Percentiles rank a stretch among this genome's conserved stretches.
phyloP scores from a whole-genome alignment of 2,329 filamentous ascomycete species.

The Phyllosticta citriasiana region DNA sequence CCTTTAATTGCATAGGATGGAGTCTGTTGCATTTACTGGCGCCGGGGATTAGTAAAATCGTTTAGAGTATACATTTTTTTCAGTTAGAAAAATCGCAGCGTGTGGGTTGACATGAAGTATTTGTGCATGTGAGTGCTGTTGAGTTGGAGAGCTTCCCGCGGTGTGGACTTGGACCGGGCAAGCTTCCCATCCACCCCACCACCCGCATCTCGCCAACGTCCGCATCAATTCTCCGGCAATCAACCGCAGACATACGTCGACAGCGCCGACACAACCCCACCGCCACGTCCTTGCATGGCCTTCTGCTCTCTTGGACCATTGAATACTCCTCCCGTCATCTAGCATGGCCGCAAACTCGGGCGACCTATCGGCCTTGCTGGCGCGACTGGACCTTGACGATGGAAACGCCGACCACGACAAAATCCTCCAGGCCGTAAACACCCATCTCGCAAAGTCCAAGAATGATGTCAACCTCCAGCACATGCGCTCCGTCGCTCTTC shows the following conservation, averaged over 20 bases:
- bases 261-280: conserved; percentile 1
- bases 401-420: conserved; percentile 56
- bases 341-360: conserved; percentile 30
- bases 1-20: conserved; percentile 21
- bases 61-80: background rate
- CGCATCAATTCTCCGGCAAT: background rate
- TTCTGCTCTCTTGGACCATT: background rate
- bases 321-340: background rate
- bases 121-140: too few relatives aligned
- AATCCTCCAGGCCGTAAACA: conserved; percentile 55
- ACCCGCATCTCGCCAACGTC: too few relatives aligned
- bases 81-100: too few relatives aligned
- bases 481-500: conserved; percentile 61
- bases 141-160: too few relatives aligned
- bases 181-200: too few relatives aligned
- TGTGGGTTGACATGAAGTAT: too few relatives aligned
- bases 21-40: conserved; percentile 13
- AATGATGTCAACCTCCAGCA: conserved; percentile 52
- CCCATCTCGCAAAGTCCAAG: conserved; percentile 48
- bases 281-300: conserved; percentile 7
- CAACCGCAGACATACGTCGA: background rate
- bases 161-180: too few relatives aligned
- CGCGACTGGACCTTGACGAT: conserved; percentile 45
- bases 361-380: conserved; percentile 45
- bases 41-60: background rate